Base-by-base conservation (phyloP, 2,329 filamentous ascomycete species). In the Paracorniculantispora psalliotae region DNA sequence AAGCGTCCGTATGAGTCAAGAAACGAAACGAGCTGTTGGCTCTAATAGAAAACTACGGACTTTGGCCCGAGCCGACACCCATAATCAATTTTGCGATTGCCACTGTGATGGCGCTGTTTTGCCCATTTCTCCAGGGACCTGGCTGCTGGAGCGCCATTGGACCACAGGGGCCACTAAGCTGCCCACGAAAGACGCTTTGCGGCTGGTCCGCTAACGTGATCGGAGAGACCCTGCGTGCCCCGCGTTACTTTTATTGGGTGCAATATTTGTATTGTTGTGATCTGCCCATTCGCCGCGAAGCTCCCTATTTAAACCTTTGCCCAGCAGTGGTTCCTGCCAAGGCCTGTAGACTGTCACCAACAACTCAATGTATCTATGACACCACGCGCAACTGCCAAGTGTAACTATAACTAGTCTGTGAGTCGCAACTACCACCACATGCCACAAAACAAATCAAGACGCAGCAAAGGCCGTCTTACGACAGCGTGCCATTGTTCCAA, bases 181-280 rank as follows among this genome's bases (percentile, higher is more conserved):
- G 28, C 13, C 21, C n/a, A 17, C 10, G 4, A 25, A 17, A 33
- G n/a, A 46, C 39, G 12, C 28, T 46, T 44, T 47, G 41, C 52
- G 52, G 43, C 44, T 47, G 52, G 52, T 47, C 51, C 52, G 52
- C 25, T 30, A 57, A 35, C 55, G 55, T 57, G 55, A 57, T 57
- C 55, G 55, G 55, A 57, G 43, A 51, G 53, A 49, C 47, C 44
- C n/a, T 57, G 46, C 35, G 19, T 51, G 55, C 55, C 55, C 55
- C 47, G 55, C 55, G 55, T 51, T 51, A 37, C 37, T 43, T 21
- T 55, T 47, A 47, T 37, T 55, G 21, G 52, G n/a, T 46, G 25
- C 15, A n/a, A n/a, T 33, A 54, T 44, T 26, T 19, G 39, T 33
- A n/a, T n/a, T n/a, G 39, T 13, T n/a, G 26, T 26, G 35, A n/a